A percentile compares a stretch with the other conserved stretches of the same genome.
phyloP scores from a whole-genome alignment of 2,329 filamentous ascomycete genomes.

The Exserohilum rostratum region DNA sequence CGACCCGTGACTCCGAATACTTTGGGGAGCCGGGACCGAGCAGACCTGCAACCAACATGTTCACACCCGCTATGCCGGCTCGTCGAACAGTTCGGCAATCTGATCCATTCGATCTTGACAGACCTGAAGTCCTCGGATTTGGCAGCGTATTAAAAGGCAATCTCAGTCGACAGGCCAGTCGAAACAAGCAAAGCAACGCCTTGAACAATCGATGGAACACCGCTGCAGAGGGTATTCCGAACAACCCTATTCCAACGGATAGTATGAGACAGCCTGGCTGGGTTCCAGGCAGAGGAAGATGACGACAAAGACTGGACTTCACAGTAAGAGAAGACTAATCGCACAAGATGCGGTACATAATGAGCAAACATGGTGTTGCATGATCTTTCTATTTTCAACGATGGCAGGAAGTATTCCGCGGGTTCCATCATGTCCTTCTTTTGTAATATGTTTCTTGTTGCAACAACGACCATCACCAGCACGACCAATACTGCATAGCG shows the following conservation, averaged over 20 bases:
- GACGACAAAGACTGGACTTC: constrained; percentile 12
- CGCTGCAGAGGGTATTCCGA: constrained; percentile 3
- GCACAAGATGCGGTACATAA: constrained; percentile 11
- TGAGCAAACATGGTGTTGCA: constrained; percentile 4
- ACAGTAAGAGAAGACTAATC: neutral
- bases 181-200: constrained; percentile 36
- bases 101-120: constrained; percentile 50
- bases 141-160: constrained; percentile 39
- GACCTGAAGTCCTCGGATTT: constrained; percentile 48
- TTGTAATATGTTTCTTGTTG: neutral
- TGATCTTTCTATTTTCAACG: constrained; percentile 10
- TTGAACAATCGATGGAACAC: constrained; percentile 36
- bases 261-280: constrained; percentile 24
- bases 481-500: constrained; percentile 1
- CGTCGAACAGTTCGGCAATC: constrained; percentile 44
- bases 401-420: constrained; percentile 45
- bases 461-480: neutral
- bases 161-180: constrained; percentile 36
- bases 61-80: constrained; percentile 21
- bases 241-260: constrained; percentile 26
- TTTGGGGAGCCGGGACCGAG: constrained; percentile 46
- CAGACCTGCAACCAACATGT: constrained; percentile 37
- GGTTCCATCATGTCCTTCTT: constrained; percentile 26
- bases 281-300: constrained; percentile 26
- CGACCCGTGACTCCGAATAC: constrained; percentile 34